phyloP scores from a whole-genome alignment of 192 early-diverging fungal genomes.

The Lobosporangium transversale region DNA sequence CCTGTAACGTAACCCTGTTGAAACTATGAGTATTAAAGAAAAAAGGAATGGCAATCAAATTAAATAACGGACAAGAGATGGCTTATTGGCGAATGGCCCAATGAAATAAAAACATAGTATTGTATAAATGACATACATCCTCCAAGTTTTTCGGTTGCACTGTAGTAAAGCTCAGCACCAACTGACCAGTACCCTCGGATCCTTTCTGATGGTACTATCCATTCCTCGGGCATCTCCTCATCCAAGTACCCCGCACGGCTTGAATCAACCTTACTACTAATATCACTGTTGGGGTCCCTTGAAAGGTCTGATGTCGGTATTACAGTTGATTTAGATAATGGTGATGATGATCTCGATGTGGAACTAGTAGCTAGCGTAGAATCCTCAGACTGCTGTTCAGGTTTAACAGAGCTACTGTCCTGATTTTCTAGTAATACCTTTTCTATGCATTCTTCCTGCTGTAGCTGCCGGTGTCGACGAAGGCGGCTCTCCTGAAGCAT shows the following conservation, averaged over 20 bases:
- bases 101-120: too few species aligned
- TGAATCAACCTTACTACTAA: too few species aligned
- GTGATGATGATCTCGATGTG: neutral
- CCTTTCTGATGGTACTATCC: constrained; percentile 18
- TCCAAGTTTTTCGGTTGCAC: constrained; percentile 85
- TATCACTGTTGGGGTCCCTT: neutral
- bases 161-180: constrained; percentile 81
- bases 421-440: constrained; percentile 23
- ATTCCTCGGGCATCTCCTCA: constrained; percentile 29
- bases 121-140: constrained; percentile 82
- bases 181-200: constrained; percentile 67
- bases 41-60: constrained; percentile 11
- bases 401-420: constrained; percentile 57
- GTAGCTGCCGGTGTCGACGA: constrained; percentile 5
- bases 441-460: constrained; percentile 15
- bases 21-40: constrained; percentile 49
- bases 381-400: constrained; percentile 56
- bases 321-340: neutral
- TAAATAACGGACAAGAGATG: neutral
- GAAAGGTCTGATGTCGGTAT: neutral
- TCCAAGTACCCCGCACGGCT: constrained; percentile 21
- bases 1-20: constrained; percentile 77
- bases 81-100: neutral
- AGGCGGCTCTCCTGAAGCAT: constrained; percentile 31
- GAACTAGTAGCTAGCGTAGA: neutral